Conservation (phyloP, 228 moss, liverwort and hornwort species). For the Sphagnum magellanicum region DNA sequence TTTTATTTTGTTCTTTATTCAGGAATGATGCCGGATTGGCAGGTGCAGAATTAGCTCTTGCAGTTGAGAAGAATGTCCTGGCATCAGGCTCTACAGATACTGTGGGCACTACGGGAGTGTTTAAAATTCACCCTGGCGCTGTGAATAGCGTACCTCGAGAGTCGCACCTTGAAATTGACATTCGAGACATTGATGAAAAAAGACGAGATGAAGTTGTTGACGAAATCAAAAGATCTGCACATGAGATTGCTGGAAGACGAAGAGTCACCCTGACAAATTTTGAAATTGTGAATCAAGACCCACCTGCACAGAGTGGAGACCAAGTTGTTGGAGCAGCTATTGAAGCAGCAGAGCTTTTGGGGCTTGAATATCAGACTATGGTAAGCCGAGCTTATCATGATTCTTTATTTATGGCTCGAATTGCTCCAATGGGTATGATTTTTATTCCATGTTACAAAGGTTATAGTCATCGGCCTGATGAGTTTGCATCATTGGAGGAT, state of each 20-base stretch:
- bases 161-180: conserved; percentile 76
- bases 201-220: conserved; percentile 72
- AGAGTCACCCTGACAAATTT: conserved; percentile 57
- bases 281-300: conserved; percentile 89
- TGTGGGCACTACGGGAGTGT: conserved; percentile 89
- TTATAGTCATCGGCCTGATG: conserved; percentile 91
- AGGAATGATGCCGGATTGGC: conserved; percentile 96
- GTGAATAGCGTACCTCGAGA: conserved; percentile 94
- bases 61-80: conserved; percentile 80
- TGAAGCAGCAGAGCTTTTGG: conserved; percentile 52
- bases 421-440: conserved; percentile 93
- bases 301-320: conserved; percentile 68
- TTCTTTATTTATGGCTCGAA: conserved; percentile 85
- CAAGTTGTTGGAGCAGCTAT: conserved; percentile 59
- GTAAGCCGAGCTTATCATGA: conserved; percentile 95
- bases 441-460: conserved; percentile 93
- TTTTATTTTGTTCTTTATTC: neutral
- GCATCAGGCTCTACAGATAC: conserved; percentile 86
- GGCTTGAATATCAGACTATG: conserved; percentile 67
- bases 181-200: conserved; percentile 76
- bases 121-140: conserved; percentile 80
- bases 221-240: conserved; percentile 49
- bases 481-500: conserved; percentile 63
- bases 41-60: conserved; percentile 72
- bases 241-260: conserved; percentile 42